These are phyloP conservation scores for Yarrowia phangngaensis DNA, from an alignment of 805 yeast genomes.

Conservation along the genomic window DNA sequence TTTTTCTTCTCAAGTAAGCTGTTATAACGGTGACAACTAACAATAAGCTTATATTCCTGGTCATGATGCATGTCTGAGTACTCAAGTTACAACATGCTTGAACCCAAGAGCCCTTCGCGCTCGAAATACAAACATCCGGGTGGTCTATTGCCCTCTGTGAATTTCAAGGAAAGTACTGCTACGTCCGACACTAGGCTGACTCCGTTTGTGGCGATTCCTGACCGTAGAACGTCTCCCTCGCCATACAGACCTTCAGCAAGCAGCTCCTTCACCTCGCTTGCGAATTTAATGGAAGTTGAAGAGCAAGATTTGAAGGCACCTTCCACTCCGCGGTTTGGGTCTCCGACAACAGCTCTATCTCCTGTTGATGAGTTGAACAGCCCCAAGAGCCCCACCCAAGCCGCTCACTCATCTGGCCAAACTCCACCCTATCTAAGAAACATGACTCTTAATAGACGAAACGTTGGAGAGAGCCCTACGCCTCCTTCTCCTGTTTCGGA, in stretches of 20 bases:
- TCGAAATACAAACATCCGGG: constrained; percentile 22
- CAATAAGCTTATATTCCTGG: too few relatives aligned
- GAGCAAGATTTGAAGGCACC: constrained; percentile 17
- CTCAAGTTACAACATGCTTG: too few relatives aligned
- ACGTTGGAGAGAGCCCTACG: neutral
- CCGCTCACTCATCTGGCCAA: constrained; percentile 9
- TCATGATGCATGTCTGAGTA: too few relatives aligned
- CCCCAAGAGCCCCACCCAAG: constrained; percentile 16
- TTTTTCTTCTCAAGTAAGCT: too few relatives aligned
- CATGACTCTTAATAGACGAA: constrained; percentile 17
- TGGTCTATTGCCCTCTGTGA: constrained; percentile 19
- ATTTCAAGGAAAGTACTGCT: neutral
- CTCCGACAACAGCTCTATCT: constrained; percentile 12
- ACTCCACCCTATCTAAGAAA: constrained; percentile 18
- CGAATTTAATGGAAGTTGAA: constrained; percentile 9
- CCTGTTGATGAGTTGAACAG: constrained; percentile 21
- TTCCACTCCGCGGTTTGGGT: constrained; percentile 3
- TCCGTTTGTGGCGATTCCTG: constrained; percentile 18
- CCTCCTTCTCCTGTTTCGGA: constrained; percentile 6
- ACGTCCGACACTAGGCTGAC: constrained; percentile 14
- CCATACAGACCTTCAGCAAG: constrained; percentile 4
- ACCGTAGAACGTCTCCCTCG: constrained; percentile 15
- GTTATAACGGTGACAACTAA: too few relatives aligned
- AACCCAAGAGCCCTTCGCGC: constrained; percentile 16
- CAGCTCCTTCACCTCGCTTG: constrained; percentile 24